Base-by-base conservation (phyloP, 169 alveolate species). In the Plasmodium cynomolgi region DNA sequence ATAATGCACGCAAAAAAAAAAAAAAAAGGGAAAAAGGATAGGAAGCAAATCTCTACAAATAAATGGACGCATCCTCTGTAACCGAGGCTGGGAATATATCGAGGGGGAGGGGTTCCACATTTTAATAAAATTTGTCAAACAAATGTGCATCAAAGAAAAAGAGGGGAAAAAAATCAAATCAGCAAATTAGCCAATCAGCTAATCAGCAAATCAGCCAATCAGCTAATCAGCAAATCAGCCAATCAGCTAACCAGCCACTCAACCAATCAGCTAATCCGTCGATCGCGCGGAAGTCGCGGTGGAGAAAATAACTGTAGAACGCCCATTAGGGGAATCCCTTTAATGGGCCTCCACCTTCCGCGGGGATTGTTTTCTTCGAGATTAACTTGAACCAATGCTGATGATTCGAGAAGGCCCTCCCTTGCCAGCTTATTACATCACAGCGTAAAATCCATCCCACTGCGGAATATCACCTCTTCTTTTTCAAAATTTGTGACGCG, bases 401-500 rank as follows among this genome's bases (percentile, higher is more conserved):
- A 47, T 0, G 17, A 13, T 9, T 47, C 0, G 58, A 47, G 13
- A 47, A 47, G 5, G 3, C n/a, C 58, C 58, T 13, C n/a, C 58
- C 58, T 13, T 47, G 2, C 58, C n/a, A 73, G 7, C 7, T 73
- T 5, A 13, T 73, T 5, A 13, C 44, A 1, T 73, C 23, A 23
- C 26, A 80, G 58, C 15, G 31, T 7, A 41, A 77, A 77, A 77
- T 17, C 5, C 5, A 31, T 13, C 17, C 72, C 71, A 39, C 62
- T 56, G 4, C 4, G 26, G 26, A 15, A 8, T n/a, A 47, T 2
- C 85, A 50, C 62, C 39, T 33, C 11, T 86, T 86, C 44, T 79
- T 79, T 9, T n/a, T 56, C 41, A 86, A 62, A 50, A 86, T 77
- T 54, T 79, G 73, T 5, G 93, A 86, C 26, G 88, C 93, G 11